phyloP scores from a whole-genome alignment of 352 stramenopile species.

The Globisporangium emineosum region DNA sequence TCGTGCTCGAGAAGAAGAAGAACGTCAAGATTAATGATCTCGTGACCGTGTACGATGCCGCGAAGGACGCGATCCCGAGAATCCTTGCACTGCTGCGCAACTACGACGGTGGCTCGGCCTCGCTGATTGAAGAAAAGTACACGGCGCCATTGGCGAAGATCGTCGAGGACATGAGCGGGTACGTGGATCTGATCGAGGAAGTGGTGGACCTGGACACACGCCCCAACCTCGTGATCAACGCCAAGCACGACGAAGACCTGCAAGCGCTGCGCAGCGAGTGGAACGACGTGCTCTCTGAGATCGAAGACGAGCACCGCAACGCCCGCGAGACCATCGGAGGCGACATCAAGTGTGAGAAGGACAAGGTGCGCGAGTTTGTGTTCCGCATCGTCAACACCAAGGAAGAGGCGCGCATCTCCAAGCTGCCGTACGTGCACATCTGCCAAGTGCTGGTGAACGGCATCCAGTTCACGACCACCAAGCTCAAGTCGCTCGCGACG shows the following conservation, averaged over 20 bases:
- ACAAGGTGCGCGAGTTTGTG: constrained; percentile 88
- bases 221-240: constrained; percentile 74
- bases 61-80: constrained; percentile 61
- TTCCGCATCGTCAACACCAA: constrained; percentile 95
- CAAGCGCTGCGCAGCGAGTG: constrained; percentile 71
- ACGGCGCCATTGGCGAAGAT: constrained; percentile 50
- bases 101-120: constrained; percentile 38
- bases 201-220: constrained; percentile 83
- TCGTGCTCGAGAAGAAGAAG: constrained; percentile 68
- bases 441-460: constrained; percentile 96
- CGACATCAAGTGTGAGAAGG: constrained; percentile 91
- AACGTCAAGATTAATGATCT: constrained; percentile 76
- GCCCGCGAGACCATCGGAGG: constrained; percentile 61
- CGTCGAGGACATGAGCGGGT: constrained; percentile 57
- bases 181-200: constrained; percentile 73
- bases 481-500: constrained; percentile 81
- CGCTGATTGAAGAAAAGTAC: constrained; percentile 49
- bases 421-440: constrained; percentile 86
- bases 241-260: constrained; percentile 84
- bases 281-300: constrained; percentile 60
- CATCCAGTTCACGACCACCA: constrained; percentile 96
- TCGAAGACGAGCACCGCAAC: constrained; percentile 81
- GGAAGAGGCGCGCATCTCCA: constrained; percentile 88
- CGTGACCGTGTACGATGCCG: constrained; percentile 82
- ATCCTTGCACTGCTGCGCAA: constrained; percentile 49